These are phyloP conservation scores for Smallanthus sonchifolius DNA, from an alignment of 129 eudicot species.

Conservation along the genomic window DNA sequence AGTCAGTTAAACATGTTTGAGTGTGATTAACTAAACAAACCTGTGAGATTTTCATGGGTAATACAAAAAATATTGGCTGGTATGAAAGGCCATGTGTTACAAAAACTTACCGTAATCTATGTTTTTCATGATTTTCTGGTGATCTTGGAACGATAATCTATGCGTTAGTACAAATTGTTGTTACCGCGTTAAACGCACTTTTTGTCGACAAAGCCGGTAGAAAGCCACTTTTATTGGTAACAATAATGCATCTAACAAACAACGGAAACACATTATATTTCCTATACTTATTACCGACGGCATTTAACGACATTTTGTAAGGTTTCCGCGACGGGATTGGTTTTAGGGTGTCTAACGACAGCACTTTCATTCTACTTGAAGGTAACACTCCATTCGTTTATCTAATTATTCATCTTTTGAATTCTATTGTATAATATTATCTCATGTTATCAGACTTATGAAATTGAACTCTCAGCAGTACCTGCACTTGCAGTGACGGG, in stretches of 20 bases:
- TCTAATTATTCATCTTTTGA: not conserved
- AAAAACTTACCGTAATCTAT: not conserved
- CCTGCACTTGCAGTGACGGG: conserved; percentile 81
- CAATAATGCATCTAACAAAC: not conserved
- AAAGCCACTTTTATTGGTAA: conserved; percentile 68
- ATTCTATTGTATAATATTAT: not conserved
- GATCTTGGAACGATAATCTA: conserved; percentile 63
- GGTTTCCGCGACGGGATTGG: conserved; percentile 79
- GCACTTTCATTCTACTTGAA: conserved; percentile 68
- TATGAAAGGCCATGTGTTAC: not conserved
- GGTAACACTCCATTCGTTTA: conserved; percentile 33
- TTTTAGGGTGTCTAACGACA: conserved; percentile 57
- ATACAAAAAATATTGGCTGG: not conserved
- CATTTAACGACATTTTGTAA: conserved; percentile 13
- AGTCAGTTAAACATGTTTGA: not conserved
- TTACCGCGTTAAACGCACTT: conserved; percentile 48
- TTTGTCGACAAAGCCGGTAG: conserved; percentile 65
- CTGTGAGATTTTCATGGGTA: too few species aligned
- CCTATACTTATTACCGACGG: not conserved
- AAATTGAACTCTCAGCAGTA: conserved; percentile 45
- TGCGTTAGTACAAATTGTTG: conserved; percentile 51
- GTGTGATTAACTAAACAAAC: too few species aligned
- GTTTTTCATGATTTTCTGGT: conserved; percentile 57
- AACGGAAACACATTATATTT: not conserved
- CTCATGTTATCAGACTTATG: conserved; percentile 45